Base-by-base conservation (phyloP, 164 flowering plant species). In the Magnolia officinalis region DNA sequence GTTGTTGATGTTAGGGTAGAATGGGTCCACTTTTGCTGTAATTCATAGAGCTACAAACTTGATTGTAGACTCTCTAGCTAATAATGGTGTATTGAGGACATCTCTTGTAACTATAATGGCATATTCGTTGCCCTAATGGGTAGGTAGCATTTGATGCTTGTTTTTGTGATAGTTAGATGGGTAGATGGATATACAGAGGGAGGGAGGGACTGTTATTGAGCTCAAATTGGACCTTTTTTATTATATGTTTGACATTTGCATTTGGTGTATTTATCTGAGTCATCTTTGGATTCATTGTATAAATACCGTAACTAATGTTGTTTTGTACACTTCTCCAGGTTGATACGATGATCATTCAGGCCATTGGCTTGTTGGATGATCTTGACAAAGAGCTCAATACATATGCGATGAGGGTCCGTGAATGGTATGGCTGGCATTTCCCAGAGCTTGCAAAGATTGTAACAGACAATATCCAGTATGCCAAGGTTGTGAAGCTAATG, bases 391-490 rank as follows among this genome's bases (percentile, higher is more conserved):
- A 96, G 84, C 88, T 96, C 4, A 96, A 96, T 77, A 94, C 96
- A 14, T 94, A 94, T 82, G 98, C 97, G 6, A 96, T 96, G 99
- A 89, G 98, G 79, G 97, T 94, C 61, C 79, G 94, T 61, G 99
- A 96, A 84, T 95, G 99, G 98, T 96, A 96, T 77, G 98, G 98
- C 8, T 96, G 99, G 99, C 99, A 96, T 89, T 96, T 96, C 83
- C 99, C 97, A 0, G 98, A 96, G 82, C 95, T 96, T 77, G 89
- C 92, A 23, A 96, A 94, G 88, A 94, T 96, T 80, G 83, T 96
- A 16, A 90, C 85, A 71, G 98, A 96, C 81, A 92, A 91, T 77
- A 91, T 92, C 74, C 91, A 77, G 6, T 96, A 94, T 84, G 96
- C 99, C n/a, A 93, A 90, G 86, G 63, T 89, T 24, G 99, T 96